A percentile compares a stretch with the other conserved stretches of the same genome.
Evolutionary conservation across 2,329 filamentous ascomycete species (phyloP).

Genomic region (Cytospora paraplurivora): DNA sequence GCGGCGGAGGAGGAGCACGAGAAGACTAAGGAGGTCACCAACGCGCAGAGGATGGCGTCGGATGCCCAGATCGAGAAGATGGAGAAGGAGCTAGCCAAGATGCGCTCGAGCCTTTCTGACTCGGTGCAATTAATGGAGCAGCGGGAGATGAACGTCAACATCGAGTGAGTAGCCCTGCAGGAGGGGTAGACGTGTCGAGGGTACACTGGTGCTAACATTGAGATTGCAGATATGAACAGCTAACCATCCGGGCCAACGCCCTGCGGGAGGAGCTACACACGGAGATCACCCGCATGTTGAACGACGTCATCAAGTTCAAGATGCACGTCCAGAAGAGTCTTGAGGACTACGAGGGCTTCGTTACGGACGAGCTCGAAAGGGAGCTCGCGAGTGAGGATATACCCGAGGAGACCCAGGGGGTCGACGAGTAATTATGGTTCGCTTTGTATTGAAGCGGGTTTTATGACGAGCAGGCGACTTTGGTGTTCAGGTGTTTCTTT

Average conservation of each 20-base stretch:
- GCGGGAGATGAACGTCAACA: constrained; percentile 92
- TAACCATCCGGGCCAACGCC: constrained; percentile 79
- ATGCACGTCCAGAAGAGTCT: constrained; percentile 91
- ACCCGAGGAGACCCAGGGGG: constrained; percentile 53
- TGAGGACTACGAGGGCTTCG: constrained; percentile 92
- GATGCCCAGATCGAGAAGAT: constrained; percentile 98
- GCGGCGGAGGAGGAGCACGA: constrained; percentile 93
- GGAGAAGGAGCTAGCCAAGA: constrained; percentile 96
- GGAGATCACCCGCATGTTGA: constrained; percentile 92
- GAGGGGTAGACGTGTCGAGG: not conserved
- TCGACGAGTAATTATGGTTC: constrained; percentile 46
- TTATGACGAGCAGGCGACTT: not conserved
- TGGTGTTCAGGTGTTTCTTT: constrained; percentile 15
- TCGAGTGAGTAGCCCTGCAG: constrained; percentile 66
- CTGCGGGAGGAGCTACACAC: constrained; percentile 97
- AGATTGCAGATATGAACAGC: constrained; percentile 76
- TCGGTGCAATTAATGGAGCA: constrained; percentile 92
- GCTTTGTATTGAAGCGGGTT: constrained; percentile 25
- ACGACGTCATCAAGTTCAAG: constrained; percentile 98
- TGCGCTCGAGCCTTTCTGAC: constrained; percentile 81
- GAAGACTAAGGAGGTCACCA: constrained; percentile 84
- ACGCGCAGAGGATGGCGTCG: constrained; percentile 81
- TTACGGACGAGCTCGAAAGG: constrained; percentile 88
- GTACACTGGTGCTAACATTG: constrained; percentile 18
- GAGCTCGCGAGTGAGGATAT: constrained; percentile 69